A percentile compares a stretch with the other conserved stretches of the same genome.
Conservation (phyloP, 2,329 filamentous ascomycete genomes). For the Aspergillaceae sp. region DNA sequence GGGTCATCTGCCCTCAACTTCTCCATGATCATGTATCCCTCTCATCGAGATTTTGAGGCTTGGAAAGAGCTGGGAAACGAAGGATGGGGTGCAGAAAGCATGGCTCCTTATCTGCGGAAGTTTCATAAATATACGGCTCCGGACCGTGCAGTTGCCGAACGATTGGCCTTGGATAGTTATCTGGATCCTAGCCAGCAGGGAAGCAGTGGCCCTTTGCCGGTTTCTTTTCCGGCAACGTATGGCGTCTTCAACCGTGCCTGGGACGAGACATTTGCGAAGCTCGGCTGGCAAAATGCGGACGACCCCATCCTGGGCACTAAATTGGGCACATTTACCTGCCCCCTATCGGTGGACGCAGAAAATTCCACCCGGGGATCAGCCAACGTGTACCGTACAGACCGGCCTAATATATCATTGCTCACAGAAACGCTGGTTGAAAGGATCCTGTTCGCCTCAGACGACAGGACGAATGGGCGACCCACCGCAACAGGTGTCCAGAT, state of each 20-base stretch:
- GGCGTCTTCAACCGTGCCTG: conserved; percentile 12
- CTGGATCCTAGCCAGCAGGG: conserved; percentile 2
- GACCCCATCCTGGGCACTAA: conserved; percentile 27
- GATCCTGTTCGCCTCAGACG: conserved; percentile 31
- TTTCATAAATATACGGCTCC: conserved; percentile 18
- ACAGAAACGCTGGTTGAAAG: conserved; percentile 40
- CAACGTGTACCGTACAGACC: conserved; percentile 31
- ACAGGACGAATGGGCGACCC: conserved; percentile 16
- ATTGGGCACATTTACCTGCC: conserved; percentile 28
- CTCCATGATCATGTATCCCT: conserved; percentile 14
- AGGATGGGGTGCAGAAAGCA: conserved; percentile 36
- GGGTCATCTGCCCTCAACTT: conserved; percentile 41
- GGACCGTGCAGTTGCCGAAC: conserved; percentile 9
- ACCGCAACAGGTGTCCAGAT: conserved; percentile 14
- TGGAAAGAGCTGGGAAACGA: conserved; percentile 40
- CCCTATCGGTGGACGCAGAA: conserved; percentile 23
- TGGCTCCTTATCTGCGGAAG: conserved; percentile 45
- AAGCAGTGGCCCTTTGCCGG: conserved; percentile 3
- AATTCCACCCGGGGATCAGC: conserved; percentile 28
- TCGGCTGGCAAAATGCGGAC: conserved; percentile 11
- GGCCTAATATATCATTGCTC: conserved; percentile 41
- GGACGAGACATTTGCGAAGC: conserved; percentile 4
- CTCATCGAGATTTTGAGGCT: conserved; percentile 32
- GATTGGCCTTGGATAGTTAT: conserved; percentile 2
- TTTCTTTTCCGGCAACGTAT: conserved; percentile 20